These are phyloP conservation scores for Yarrowia porcina DNA, from an alignment of 805 yeast genomes.

Conservation along the genomic window DNA sequence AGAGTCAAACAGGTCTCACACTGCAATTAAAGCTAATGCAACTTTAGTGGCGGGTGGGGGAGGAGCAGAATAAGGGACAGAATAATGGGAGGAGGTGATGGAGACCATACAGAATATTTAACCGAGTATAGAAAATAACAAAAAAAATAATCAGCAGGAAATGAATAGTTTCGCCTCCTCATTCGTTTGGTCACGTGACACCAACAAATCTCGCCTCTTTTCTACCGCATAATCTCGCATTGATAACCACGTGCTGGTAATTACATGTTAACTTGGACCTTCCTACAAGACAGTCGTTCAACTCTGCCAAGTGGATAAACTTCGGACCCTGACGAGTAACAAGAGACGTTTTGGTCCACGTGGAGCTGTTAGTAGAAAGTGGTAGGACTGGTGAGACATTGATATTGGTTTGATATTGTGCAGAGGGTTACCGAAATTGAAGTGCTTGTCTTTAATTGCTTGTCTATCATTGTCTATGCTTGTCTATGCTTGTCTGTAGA, in stretches of 20 bases:
- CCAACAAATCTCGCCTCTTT: no score
- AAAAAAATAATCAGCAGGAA: no score
- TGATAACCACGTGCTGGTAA: not conserved
- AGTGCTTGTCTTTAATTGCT: no score
- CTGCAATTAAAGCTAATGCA: conserved; percentile 2
- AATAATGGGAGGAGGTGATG: not conserved
- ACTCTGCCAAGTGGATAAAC: not conserved
- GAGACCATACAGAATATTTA: no score
- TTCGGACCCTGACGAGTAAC: not conserved
- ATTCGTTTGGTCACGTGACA: not conserved
- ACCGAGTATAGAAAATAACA: no score
- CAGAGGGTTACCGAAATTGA: no score
- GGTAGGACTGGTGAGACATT: not conserved
- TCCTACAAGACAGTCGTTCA: not conserved
- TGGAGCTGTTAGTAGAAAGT: not conserved
- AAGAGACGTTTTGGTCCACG: not conserved
- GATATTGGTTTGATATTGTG: no score
- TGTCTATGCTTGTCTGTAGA: no score
- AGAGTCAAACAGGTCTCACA: not conserved
- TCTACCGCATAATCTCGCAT: conserved; percentile 8
- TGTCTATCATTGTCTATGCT: no score
- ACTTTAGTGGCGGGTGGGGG: not conserved
- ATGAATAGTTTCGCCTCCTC: no score
- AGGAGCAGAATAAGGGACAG: not conserved
- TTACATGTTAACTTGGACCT: not conserved